phyloP scores from a whole-genome alignment of 768 basidiomycete genomes.

The Naematelia encephala region DNA sequence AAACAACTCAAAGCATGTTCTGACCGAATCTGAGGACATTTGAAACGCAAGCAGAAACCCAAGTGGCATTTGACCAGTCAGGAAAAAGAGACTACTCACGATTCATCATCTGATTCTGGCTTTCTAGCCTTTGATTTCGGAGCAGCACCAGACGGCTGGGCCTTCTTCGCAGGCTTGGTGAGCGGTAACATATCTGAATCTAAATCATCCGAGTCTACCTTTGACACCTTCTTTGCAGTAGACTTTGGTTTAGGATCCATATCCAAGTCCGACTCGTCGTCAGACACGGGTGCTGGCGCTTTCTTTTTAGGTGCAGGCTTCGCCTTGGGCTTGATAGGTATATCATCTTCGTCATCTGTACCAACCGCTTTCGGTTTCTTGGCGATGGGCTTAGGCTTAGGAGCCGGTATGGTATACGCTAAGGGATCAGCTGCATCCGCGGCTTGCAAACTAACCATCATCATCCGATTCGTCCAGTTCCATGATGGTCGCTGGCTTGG shows the following conservation, averaged over 20 bases:
- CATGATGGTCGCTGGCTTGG: conserved; percentile 25
- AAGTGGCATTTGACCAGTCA: neutral
- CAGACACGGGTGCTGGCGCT: neutral
- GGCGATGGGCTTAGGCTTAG: conserved; percentile 10
- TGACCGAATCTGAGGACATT: too few relatives aligned
- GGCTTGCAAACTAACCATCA: conserved; percentile 21
- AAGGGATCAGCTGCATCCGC: neutral
- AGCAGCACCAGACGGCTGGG: conserved; percentile 14
- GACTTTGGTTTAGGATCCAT: conserved; percentile 7
- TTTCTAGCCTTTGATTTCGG: conserved; percentile 26
- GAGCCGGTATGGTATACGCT: conserved; percentile 30
- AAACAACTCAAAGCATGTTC: too few relatives aligned
- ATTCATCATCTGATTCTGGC: conserved; percentile 32
- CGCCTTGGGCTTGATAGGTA: neutral
- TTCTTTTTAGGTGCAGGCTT: conserved; percentile 18
- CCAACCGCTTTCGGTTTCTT: conserved; percentile 29
- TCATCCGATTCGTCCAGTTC: conserved; percentile 36
- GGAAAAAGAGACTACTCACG: conserved; percentile 17
- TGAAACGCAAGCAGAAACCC: too few relatives aligned
- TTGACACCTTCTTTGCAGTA: neutral
- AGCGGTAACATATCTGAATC: neutral
- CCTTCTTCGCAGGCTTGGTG: conserved; percentile 21
- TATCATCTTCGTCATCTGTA: neutral
- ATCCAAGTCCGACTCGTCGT: conserved; percentile 27
- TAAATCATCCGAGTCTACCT: conserved; percentile 1